A percentile compares a stretch with the other conserved stretches of the same genome.
phyloP scores from a whole-genome alignment of 2,329 filamentous ascomycete genomes.

The Trichoderma atrobrunneum region DNA sequence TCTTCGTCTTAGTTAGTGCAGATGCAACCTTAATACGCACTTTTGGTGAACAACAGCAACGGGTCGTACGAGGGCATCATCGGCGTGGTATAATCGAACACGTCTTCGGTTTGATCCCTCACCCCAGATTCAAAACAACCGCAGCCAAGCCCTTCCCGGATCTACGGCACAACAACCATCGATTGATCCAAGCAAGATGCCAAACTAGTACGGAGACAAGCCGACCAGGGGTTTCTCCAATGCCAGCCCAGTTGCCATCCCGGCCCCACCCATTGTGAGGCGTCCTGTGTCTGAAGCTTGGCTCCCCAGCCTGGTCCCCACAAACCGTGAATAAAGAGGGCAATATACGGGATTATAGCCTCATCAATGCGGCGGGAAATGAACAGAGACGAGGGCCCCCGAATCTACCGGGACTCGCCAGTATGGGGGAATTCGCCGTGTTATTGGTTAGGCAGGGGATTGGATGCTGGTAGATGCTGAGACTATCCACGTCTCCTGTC shows the following conservation, averaged over 20 bases:
- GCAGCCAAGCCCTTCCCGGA: neutral
- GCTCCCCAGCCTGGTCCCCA: neutral
- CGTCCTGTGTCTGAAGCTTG: constrained; percentile 19
- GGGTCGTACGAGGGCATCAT: neutral
- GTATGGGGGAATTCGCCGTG: neutral
- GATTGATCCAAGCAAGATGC: neutral
- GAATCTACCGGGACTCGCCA: neutral
- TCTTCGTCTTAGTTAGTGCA: neutral
- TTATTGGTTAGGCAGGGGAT: neutral
- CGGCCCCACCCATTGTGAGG: constrained; percentile 18
- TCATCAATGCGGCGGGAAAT: neutral
- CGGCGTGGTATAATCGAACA: neutral
- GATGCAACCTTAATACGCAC: neutral
- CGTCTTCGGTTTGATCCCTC: neutral
- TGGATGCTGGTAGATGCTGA: neutral
- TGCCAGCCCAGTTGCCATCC: constrained; percentile 7
- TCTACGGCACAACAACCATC: neutral
- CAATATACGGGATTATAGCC: neutral
- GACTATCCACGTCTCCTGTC: constrained; percentile 10
- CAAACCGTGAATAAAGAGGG: neutral
- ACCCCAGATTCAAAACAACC: neutral
- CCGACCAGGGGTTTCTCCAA: neutral
- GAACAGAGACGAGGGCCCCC: neutral
- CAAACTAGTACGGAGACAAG: neutral
- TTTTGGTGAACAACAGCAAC: neutral